Conservation (phyloP, 495 filamentous ascomycete species). For the Delitschia confertaspora region DNA sequence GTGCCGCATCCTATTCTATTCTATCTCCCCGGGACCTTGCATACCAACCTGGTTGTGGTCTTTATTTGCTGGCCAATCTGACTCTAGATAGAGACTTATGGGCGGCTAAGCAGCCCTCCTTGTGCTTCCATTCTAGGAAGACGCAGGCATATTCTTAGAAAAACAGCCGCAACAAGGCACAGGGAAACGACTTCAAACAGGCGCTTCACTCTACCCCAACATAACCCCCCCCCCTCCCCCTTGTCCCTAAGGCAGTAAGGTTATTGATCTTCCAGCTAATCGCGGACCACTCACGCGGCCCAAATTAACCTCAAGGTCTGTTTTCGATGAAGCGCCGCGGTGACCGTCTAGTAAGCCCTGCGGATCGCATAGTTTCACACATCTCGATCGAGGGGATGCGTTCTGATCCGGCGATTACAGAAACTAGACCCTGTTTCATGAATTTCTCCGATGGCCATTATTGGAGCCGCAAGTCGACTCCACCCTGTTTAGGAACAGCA, state of each 20-base stretch:
- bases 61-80: conserved; percentile 20
- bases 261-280: too few relatives aligned
- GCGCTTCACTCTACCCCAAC: conserved; percentile 20
- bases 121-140: conserved; percentile 7
- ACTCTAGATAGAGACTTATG: background rate
- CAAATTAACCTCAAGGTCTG: background rate
- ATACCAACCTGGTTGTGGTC: conserved; percentile 5
- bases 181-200: conserved; percentile 23
- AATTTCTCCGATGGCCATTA: conserved; percentile 21
- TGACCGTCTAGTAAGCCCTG: conserved; percentile 23
- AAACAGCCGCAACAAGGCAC: conserved; percentile 12
- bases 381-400: conserved; percentile 5
- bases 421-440: conserved; percentile 24
- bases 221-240: too few relatives aligned
- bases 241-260: conserved; percentile 6
- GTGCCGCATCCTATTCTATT: too few relatives aligned
- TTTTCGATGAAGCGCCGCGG: conserved; percentile 26
- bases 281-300: conserved; percentile 21
- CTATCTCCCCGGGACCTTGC: too few relatives aligned
- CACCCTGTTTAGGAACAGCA: conserved; percentile 1
- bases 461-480: conserved; percentile 17
- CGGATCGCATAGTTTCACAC: conserved; percentile 10
- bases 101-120: conserved; percentile 19
- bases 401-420: conserved; percentile 23
- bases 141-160: conserved; percentile 16